phyloP scores from a whole-genome alignment of 441 rosid genomes.

The Mallotus repandus region DNA sequence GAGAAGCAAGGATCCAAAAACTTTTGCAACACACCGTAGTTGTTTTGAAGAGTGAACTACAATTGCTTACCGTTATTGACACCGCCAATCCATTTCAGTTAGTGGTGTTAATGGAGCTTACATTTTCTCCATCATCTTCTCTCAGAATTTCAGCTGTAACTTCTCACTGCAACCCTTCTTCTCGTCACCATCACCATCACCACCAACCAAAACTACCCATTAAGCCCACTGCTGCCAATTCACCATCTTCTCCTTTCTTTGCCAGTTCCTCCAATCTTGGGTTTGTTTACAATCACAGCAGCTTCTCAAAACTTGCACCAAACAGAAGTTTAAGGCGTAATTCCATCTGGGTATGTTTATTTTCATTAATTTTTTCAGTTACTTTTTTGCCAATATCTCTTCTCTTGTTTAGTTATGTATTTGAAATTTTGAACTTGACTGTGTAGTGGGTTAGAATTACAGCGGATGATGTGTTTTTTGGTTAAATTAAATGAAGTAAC shows the following conservation, averaged over 20 bases:
- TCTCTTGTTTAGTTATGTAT: neutral
- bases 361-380: constrained; percentile 10
- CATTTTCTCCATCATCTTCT: constrained; percentile 42
- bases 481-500: too few species aligned
- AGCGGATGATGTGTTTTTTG: too few species aligned
- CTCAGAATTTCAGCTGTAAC: constrained; percentile 40
- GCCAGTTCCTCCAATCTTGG: constrained; percentile 31
- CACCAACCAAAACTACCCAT: constrained; percentile 29
- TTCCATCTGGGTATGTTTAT: constrained; percentile 54
- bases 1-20: neutral
- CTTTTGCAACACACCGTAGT: neutral
- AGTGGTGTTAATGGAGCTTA: constrained; percentile 54
- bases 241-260: constrained; percentile 16
- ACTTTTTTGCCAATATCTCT: neutral
- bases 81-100: neutral
- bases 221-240: constrained; percentile 22
- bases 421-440: too few species aligned
- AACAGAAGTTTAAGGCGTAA: constrained; percentile 29
- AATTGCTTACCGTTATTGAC: neutral
- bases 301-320: constrained; percentile 38
- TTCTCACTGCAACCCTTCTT: constrained; percentile 33
- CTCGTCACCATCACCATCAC: constrained; percentile 9
- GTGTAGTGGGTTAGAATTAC: too few species aligned
- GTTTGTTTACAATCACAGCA: constrained; percentile 28
- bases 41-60: constrained; percentile 1